These are phyloP conservation scores for Mikania micrantha DNA, from an alignment of 129 eudicot species.

Conservation along the genomic window DNA sequence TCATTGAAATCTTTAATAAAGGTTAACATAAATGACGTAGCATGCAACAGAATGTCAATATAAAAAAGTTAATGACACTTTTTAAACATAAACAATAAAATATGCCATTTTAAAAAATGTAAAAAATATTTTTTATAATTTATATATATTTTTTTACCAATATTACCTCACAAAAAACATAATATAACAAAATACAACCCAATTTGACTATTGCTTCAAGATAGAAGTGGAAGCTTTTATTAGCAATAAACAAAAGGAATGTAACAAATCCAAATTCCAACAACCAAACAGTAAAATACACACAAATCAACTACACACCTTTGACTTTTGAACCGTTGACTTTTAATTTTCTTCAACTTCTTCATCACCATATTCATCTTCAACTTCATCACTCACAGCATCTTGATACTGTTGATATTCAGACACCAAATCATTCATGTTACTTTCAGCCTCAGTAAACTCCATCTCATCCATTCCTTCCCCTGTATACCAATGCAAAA, in stretches of 20 bases:
- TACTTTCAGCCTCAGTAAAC: constrained; percentile 67
- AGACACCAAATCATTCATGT: constrained; percentile 71
- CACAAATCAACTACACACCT: constrained; percentile 13
- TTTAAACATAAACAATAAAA: too few relatives aligned
- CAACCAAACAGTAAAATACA: constrained; percentile 16
- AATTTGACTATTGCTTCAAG: background rate
- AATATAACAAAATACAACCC: background rate
- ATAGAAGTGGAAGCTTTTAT: constrained; percentile 22
- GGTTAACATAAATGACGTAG: too few relatives aligned
- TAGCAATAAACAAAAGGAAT: constrained; percentile 13
- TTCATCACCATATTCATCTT: constrained; percentile 40
- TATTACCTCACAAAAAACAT: background rate
- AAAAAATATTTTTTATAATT: too few relatives aligned
- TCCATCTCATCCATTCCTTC: constrained; percentile 81
- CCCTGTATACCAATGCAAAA: constrained; percentile 68
- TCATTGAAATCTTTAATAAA: too few relatives aligned
- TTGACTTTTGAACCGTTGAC: constrained; percentile 15
- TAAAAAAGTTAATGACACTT: too few relatives aligned
- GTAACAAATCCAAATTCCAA: constrained; percentile 1
- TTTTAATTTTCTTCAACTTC: constrained; percentile 30
- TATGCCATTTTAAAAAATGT: too few relatives aligned
- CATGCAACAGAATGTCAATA: too few relatives aligned
- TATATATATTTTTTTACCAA: background rate
- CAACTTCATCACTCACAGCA: constrained; percentile 45
- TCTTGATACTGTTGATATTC: constrained; percentile 79